Evolutionary conservation across 2,329 filamentous ascomycete genomes (phyloP), one percentile per base, ranked within the genome.

Genomic region (Leptodontidium sp.): DNA sequence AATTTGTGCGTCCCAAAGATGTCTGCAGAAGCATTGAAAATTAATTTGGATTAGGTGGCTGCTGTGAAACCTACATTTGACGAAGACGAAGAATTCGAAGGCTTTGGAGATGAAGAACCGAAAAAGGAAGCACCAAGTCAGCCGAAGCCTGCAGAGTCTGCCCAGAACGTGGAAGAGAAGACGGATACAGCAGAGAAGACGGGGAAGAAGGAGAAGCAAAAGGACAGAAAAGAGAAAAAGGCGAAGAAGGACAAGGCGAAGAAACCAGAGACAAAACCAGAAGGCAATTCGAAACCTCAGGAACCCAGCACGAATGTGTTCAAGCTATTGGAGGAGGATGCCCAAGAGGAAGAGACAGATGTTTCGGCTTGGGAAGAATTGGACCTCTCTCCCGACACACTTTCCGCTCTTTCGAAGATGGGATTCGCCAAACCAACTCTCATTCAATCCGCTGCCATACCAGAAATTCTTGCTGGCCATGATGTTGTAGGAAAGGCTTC

Each of bases 401-500:
- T 97, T 21, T 88, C 90, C 1, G 88, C 93, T 17, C 83, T 99
- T 40, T 90, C 93, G 1, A 91, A 90, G 73, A 84, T 98, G 70
- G 91, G 91, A 68, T 98, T 98, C 78, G 78, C 86, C 4, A 90
- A 88, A 68, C 96, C 96, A 0, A 98, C 94, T 0, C 81, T 87
- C 0, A 97, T 99, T 68, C 96, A 99, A 79, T 81, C 85, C 24
- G 85, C 88, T 43, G 85, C 93, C 0, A 97, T 99, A 74, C 94
- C 96, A 0, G 87, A 92, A 64, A 92, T 98, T 57, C 79, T 95
- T 24, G 87, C 88, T 6, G 95, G 95, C 0, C 92, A 93, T 78
- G 95, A 99, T 80, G 91, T 98, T 17, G 92, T 99, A 72, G 96
- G 96, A 52, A 99, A 99, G 82, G 96, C 96, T 1, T 91, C 95